Percentiles rank a stretch among this genome's conserved stretches.
Evolutionary conservation across 2,329 filamentous ascomycete genomes (phyloP).

Genomic region (Pestalotiopsis fici): DNA sequence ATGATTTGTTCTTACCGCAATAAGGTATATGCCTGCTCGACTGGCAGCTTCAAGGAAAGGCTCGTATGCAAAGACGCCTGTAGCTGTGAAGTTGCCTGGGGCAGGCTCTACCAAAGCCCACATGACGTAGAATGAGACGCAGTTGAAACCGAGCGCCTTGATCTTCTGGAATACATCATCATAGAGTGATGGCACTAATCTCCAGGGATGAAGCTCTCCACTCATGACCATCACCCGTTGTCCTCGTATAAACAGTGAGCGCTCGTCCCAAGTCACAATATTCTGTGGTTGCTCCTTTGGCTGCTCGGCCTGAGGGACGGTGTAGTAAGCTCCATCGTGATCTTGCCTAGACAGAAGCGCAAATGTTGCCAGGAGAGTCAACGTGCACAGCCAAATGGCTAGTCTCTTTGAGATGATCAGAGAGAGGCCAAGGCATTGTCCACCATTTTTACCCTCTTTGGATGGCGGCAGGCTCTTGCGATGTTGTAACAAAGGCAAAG

Average conservation of each 20-base stretch:
- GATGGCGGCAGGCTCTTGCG: not conserved
- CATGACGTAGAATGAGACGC: conserved; percentile 75
- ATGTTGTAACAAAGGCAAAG: not conserved
- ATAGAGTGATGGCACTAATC: conserved; percentile 41
- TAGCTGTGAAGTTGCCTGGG: conserved; percentile 65
- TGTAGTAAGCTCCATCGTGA: not conserved
- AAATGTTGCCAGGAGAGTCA: not conserved
- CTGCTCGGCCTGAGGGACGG: not conserved
- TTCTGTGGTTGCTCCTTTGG: not conserved
- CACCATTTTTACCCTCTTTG: not conserved
- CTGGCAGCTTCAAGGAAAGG: conserved; percentile 75
- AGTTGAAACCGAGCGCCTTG: conserved; percentile 76
- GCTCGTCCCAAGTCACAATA: conserved; percentile 68
- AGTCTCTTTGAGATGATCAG: not conserved
- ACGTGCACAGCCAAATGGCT: not conserved
- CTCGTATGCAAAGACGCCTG: conserved; percentile 71
- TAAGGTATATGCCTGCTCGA: conserved; percentile 74
- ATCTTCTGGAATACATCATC: conserved; percentile 79
- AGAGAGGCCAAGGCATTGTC: not conserved
- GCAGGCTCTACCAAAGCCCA: conserved; percentile 78
- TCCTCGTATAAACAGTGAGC: conserved; percentile 70
- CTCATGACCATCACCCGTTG: conserved; percentile 72
- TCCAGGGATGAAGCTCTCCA: conserved; percentile 72
- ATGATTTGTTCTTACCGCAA: conserved; percentile 45
- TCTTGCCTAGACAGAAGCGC: not conserved